Conservation (phyloP, 176 grass and related monocot species). For the Poa pratensis region DNA sequence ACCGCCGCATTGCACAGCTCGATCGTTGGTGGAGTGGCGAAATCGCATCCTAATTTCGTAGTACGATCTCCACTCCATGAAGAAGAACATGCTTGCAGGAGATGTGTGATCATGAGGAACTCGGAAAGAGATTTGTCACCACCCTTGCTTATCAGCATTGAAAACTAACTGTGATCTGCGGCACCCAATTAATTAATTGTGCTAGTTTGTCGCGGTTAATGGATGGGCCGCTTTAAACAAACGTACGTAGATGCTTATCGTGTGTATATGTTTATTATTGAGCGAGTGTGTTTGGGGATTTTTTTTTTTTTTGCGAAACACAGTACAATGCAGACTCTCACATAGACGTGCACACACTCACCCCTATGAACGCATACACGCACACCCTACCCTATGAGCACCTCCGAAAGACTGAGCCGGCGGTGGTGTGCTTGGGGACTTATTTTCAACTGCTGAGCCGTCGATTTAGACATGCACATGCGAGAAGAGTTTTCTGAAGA, state of each 20-base stretch:
- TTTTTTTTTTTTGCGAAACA: no score
- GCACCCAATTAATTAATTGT: background rate
- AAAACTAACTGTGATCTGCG: conserved; percentile 5
- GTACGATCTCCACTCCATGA: background rate
- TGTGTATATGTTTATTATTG: background rate
- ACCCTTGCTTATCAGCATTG: background rate
- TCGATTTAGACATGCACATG: background rate
- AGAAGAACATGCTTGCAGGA: background rate
- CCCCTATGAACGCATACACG: no score
- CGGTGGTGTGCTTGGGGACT: no score
- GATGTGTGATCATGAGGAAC: background rate
- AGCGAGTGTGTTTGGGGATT: background rate
- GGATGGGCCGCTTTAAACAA: no score
- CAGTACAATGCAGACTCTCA: no score
- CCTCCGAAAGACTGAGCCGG: no score
- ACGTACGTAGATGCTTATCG: background rate
- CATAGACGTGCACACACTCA: no score
- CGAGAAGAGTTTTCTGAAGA: background rate
- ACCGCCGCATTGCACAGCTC: background rate
- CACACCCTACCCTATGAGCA: no score
- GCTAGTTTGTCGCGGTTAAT: background rate
- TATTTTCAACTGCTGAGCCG: background rate
- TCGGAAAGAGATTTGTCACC: conserved; percentile 28
- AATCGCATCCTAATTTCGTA: background rate
- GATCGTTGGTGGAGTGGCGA: background rate